These are phyloP conservation scores for Hydrangea macrophylla DNA, from an alignment of 148 eudicot species.

Conservation along the genomic window DNA sequence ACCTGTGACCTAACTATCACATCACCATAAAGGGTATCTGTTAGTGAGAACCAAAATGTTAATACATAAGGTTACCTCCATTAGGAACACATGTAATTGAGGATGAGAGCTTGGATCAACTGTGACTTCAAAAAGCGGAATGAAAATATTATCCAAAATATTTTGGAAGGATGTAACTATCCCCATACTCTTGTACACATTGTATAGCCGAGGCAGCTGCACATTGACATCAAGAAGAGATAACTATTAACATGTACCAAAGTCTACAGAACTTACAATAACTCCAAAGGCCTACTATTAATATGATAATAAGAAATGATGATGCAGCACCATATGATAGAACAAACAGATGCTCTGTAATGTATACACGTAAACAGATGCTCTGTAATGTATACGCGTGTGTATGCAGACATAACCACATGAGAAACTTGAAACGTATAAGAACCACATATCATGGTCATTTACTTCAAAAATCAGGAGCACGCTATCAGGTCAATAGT, in stretches of 20 bases:
- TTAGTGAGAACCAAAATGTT: neutral
- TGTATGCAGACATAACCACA: too few relatives aligned
- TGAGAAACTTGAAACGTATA: too few relatives aligned
- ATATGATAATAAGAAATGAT: too few relatives aligned
- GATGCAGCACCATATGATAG: too few relatives aligned
- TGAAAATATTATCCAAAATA: constrained; percentile 68
- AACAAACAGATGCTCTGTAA: too few relatives aligned
- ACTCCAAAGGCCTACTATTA: neutral
- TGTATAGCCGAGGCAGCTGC: constrained; percentile 78
- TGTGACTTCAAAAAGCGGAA: constrained; percentile 78
- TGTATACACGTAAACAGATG: too few relatives aligned
- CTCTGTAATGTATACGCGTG: too few relatives aligned
- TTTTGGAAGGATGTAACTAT: constrained; percentile 78
- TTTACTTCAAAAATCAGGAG: neutral
- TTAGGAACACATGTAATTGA: constrained; percentile 62
- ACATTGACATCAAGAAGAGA: constrained; percentile 2
- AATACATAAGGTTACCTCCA: constrained; percentile 49
- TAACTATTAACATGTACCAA: neutral
- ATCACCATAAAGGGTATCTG: neutral
- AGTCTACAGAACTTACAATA: neutral
- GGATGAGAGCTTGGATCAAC: constrained; percentile 81
- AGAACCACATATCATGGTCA: too few relatives aligned
- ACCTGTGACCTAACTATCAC: too few relatives aligned
- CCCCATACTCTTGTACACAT: constrained; percentile 77
- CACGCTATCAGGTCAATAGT: neutral